Evolutionary conservation across 768 basidiomycete species (phyloP).

Genomic region (Hortiboletus campestris): DNA sequence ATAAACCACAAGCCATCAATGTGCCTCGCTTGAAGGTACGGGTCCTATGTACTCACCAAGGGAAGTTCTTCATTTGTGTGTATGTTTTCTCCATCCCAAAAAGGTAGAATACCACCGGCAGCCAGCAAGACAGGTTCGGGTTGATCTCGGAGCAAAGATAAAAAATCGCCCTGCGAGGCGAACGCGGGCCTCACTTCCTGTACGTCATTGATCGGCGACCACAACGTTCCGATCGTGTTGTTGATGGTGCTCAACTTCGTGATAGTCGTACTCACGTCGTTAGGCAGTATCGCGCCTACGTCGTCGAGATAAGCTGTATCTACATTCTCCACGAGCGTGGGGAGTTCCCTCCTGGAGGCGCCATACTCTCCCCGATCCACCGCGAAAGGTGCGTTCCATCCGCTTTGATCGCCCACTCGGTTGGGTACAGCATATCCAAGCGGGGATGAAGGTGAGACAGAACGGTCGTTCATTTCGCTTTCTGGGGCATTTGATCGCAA

Average conservation of each 20-base stretch:
- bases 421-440: conserved; percentile 5
- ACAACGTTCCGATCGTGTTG: conserved; percentile 1
- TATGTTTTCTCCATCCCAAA: conserved; percentile 19
- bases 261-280: conserved; percentile 3
- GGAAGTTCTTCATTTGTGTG: neutral
- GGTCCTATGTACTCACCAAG: conserved; percentile 18
- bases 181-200: conserved; percentile 9
- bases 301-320: conserved; percentile 7
- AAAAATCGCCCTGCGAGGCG: conserved; percentile 21
- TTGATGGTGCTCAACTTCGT: neutral
- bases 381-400: conserved; percentile 9
- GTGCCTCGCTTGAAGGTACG: neutral
- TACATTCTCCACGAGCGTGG: conserved; percentile 5
- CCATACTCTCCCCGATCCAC: conserved; percentile 9
- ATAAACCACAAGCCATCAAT: neutral
- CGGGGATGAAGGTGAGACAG: neutral
- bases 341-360: conserved; percentile 11
- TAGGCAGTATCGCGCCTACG: conserved; percentile 3
- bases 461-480: neutral
- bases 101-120: conserved; percentile 4
- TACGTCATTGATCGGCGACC: conserved; percentile 15
- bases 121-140: conserved; percentile 5
- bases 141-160: conserved; percentile 31
- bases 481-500: conserved; percentile 25
- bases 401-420: conserved; percentile 16